Base-by-base conservation (phyloP, 2,329 filamentous ascomycete species). In the Hymenoscyphus scutula region DNA sequence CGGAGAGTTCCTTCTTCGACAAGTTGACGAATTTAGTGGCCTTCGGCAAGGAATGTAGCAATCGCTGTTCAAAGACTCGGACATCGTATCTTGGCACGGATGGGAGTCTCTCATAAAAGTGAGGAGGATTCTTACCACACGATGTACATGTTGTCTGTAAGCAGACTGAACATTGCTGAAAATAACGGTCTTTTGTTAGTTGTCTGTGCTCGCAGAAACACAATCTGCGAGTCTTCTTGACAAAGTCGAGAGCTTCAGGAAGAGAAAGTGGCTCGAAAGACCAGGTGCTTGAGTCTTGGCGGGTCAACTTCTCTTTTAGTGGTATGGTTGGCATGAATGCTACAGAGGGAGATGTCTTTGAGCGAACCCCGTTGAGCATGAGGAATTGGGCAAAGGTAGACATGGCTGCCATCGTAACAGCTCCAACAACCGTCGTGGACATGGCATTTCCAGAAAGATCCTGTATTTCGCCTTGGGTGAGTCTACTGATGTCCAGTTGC, bases 391-490 rank as follows among this genome's bases (percentile, higher is more conserved):
- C 32, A 41, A 72, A 69, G 5, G 69, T 61, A 41, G 86, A 80
- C 1, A 93, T 73, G 0, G 84, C 81, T 1, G 84, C 78, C 1
- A 91, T 69, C 1, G 90, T 80, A 0, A 84, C 82, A 1, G 83
- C 79, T 2, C 87, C 88, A 10, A 92, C 84, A 0, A 92, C 88
- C 0, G 90, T 89, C 0, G 85, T 85, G 0, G 84, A 86, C 90
- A 94, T 94, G 0, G 90, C 90, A 72, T 95, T 94, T 0, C 90
- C 90, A 1, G 89, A 89, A 1, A 94, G 77, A 66, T 92, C 85
- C 65, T 88, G 84, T 2, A 91, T 77, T 19, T 92, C 78, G 1
- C 76, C 74, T 55, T 87, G 79, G 0, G 80, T 82, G 68, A 93
- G 87, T 8, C 81, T 81, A 0, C 83, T 86, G n/a, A 92, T 79